Evolutionary conservation across 352 stramenopile genomes (phyloP).

Genomic region (Globisporangium emineosum): DNA sequence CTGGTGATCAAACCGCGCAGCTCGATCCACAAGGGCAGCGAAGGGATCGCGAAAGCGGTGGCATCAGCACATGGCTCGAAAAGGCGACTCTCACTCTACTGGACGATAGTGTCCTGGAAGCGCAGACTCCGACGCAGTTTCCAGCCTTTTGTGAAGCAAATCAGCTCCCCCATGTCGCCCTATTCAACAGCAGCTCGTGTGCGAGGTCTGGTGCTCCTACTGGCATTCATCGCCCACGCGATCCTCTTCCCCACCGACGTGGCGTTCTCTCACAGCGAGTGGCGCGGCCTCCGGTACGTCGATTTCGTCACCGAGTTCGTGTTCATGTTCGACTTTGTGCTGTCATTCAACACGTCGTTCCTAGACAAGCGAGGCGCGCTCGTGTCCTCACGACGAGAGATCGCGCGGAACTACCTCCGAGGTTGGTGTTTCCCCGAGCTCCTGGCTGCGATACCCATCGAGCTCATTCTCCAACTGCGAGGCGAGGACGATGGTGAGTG

Average conservation of each 20-base stretch:
- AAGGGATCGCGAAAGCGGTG: background rate
- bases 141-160: background rate
- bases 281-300: background rate
- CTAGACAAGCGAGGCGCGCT: constrained; percentile 23
- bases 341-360: constrained; percentile 35
- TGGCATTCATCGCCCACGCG: constrained; percentile 27
- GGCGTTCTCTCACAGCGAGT: constrained; percentile 25
- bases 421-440: constrained; percentile 23
- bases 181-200: constrained; percentile 27
- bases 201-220: constrained; percentile 23
- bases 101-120: background rate
- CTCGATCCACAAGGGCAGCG: background rate
- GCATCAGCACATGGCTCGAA: background rate
- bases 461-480: background rate
- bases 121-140: background rate
- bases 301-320: constrained; percentile 16
- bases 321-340: constrained; percentile 23
- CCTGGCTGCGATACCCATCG: background rate
- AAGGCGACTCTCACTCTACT: constrained; percentile 9
- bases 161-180: constrained; percentile 28
- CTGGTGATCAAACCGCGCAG: constrained; percentile 6
- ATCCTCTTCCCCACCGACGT: constrained; percentile 35
- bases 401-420: constrained; percentile 26
- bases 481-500: background rate
- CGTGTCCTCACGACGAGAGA: constrained; percentile 20